Base-by-base conservation (phyloP, 441 rosid genomes). In the Mallotus japonicus region DNA sequence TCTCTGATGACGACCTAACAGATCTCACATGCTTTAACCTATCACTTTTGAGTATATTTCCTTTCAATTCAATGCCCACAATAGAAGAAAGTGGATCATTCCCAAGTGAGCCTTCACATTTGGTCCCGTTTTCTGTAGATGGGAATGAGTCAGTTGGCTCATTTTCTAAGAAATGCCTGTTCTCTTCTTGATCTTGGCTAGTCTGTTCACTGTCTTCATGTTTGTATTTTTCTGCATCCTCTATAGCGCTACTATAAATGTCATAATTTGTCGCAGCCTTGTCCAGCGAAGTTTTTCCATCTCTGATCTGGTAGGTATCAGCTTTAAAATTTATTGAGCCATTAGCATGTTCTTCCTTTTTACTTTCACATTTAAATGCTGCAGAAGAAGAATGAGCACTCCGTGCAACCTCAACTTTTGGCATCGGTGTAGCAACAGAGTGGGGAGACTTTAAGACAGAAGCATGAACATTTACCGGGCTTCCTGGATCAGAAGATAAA, bases 1-100 rank as follows among this genome's bases (percentile, higher is more conserved):
- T 64, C 59, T 91, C 97, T n/a, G 87, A 71, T 49, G 87, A 79
- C 61, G 95, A 89, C 69, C 92, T 82, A 75, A 93, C 95, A 69
- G 97, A 91, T 75, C 85, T 95, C 75, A 87, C 90, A 78, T 78
- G 87, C 79, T 83, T 88, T 77, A 82, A 71, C 78, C 87, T 83
- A 71, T 88, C 93, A 69, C 13, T 69, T 79, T 73, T 75, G 49
- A 73, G 72, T 67, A 62, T 51, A 76, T 71, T 69, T 16, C 76
- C 84, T 47, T 69, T 83, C 62, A 65, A 72, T 65, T 77, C 81
- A 62, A 58, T 73, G 60, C 75, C 86, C 62, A 65, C 72, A 77
- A 78, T 75, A 44, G 75, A 76, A 65, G 82, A 75, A 73, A 72
- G 57, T 49, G 57, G 63, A 61, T 76, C 80, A 63, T 34, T 74